phyloP scores from a whole-genome alignment of 345 rosid species.

The Corchorus capsularis region DNA sequence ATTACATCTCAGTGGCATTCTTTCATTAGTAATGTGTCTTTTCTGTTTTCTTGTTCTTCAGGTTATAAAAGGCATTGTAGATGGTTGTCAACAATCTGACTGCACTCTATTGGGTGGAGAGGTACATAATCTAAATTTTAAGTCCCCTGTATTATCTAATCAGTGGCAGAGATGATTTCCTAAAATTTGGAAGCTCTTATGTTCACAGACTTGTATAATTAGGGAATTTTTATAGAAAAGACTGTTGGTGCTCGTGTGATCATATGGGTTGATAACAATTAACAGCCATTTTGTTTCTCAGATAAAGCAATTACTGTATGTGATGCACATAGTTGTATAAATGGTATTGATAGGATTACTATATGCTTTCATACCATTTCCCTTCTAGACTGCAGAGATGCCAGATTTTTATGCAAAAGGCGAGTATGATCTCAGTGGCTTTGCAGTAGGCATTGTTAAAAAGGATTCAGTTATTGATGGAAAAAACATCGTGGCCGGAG shows the following conservation, averaged over 20 bases:
- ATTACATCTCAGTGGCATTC: background rate
- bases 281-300: background rate
- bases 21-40: background rate
- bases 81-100: conserved; percentile 83
- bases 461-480: conserved; percentile 84
- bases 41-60: conserved; percentile 25
- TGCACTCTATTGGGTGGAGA: conserved; percentile 94
- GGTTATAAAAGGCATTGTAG: conserved; percentile 94
- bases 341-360: background rate
- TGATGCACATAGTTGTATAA: background rate
- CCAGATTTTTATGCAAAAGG: conserved; percentile 84
- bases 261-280: background rate
- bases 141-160: background rate
- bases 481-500: conserved; percentile 72
- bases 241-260: background rate
- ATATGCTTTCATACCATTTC: background rate
- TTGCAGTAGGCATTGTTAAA: conserved; percentile 87
- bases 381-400: conserved; percentile 91
- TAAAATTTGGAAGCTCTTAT: background rate
- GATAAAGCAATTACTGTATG: background rate
- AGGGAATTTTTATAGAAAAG: background rate
- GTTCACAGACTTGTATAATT: background rate
- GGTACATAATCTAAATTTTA: conserved; percentile 39
- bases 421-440: conserved; percentile 91
- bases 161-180: background rate